Conservation (phyloP, 192 early-diverging fungal genomes). For the Geosiphon pyriformis region DNA sequence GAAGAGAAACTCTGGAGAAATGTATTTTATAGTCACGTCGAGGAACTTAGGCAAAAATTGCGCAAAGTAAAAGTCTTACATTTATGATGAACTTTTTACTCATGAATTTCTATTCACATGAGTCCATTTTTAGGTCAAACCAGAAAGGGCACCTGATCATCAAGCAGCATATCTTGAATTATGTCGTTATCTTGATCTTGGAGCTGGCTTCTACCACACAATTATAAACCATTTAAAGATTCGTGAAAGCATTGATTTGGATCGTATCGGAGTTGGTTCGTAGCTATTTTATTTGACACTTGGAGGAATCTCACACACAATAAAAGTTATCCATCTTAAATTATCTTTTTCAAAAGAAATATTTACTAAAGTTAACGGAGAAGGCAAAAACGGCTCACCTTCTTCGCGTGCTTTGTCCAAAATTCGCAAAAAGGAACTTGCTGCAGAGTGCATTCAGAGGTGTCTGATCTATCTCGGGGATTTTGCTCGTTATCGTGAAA, state of each 20-base stretch:
- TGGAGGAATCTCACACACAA: no score
- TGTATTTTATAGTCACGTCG: constrained; percentile 50
- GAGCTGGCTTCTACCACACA: constrained; percentile 51
- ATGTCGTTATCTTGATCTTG: constrained; percentile 41
- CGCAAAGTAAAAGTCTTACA: constrained; percentile 40
- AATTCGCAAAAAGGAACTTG: constrained; percentile 25
- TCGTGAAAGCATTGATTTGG: constrained; percentile 42
- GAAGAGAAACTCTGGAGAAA: constrained; percentile 56
- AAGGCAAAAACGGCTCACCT: neutral
- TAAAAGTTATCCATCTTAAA: no score
- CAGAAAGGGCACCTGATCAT: constrained; percentile 25
- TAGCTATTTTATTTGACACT: no score
- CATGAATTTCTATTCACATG: neutral
- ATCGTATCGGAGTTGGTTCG: constrained; percentile 42
- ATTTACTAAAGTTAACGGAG: neutral
- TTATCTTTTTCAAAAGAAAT: constrained; percentile 17
- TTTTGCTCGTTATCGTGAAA: constrained; percentile 46
- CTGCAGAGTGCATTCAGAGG: constrained; percentile 43
- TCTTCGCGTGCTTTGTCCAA: constrained; percentile 1
- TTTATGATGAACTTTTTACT: neutral
- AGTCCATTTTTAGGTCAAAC: constrained; percentile 26
- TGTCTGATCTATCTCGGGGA: constrained; percentile 53
- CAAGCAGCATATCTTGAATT: constrained; percentile 37
- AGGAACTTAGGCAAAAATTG: constrained; percentile 43
- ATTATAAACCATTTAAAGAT: constrained; percentile 41